phyloP scores from a whole-genome alignment of 331 rosid species.

The Dryas integrifolia region DNA sequence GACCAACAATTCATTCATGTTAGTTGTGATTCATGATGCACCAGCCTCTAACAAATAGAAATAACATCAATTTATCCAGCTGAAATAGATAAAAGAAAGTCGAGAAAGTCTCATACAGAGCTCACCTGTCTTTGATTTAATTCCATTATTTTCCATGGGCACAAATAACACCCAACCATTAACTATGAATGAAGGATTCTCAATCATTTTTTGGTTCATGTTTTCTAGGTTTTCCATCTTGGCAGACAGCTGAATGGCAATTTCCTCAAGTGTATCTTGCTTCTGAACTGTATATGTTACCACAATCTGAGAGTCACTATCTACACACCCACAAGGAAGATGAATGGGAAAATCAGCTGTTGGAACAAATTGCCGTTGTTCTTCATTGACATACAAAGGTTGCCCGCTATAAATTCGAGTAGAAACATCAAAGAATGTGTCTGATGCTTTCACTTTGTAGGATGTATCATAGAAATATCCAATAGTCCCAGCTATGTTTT shows the following conservation, averaged over 20 bases:
- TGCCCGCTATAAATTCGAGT: slow-evolving; percentile 52
- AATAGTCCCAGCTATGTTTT: slow-evolving; percentile 15
- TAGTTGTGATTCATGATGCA: too few species aligned
- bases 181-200: slow-evolving; percentile 34
- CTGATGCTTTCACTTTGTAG: slow-evolving; percentile 36
- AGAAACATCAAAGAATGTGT: slow-evolving; percentile 34
- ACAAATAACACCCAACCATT: slow-evolving; percentile 61
- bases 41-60: too few species aligned
- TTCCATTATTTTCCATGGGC: slow-evolving; percentile 55
- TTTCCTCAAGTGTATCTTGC: slow-evolving; percentile 42
- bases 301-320: slow-evolving; percentile 51
- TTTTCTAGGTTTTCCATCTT: slow-evolving; percentile 27
- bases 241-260: slow-evolving; percentile 45
- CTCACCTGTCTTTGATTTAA: slow-evolving; percentile 34
- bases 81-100: neutral
- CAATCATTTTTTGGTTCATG: slow-evolving; percentile 37
- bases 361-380: neutral
- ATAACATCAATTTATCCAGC: too few species aligned
- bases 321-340: slow-evolving; percentile 69
- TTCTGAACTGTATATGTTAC: slow-evolving; percentile 68
- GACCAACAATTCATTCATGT: too few species aligned
- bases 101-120: neutral
- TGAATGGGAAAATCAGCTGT: slow-evolving; percentile 24
- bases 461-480: slow-evolving; percentile 58
- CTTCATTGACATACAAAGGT: slow-evolving; percentile 29